These are phyloP conservation scores for Naganishia vishniacii DNA, from an alignment of 768 basidiomycete species.

Conservation along the genomic window DNA sequence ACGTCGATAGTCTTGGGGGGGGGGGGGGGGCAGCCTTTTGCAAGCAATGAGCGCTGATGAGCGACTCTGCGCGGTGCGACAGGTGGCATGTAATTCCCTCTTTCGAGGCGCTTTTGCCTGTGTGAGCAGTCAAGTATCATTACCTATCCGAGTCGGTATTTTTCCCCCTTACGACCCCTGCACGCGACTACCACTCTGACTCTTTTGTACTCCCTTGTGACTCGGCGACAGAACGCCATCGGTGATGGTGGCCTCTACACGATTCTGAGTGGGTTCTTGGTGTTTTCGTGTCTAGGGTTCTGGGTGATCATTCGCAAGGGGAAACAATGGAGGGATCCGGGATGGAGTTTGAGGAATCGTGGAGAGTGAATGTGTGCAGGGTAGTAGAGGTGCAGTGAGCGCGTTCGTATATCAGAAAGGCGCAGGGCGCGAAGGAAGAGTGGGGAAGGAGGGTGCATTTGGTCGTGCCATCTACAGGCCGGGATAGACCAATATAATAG, in stretches of 20 bases:
- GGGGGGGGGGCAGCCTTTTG: no score
- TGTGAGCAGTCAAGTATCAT: conserved; percentile 64
- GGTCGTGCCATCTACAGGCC: no score
- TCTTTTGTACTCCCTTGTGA: no score
- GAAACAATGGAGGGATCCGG: conserved; percentile 25
- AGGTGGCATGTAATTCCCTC: conserved; percentile 63
- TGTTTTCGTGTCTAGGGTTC: conserved; percentile 56
- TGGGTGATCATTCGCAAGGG: conserved; percentile 54
- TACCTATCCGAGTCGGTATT: conserved; percentile 61
- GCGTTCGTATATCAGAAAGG: no score
- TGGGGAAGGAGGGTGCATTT: no score
- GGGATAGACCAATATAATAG: no score
- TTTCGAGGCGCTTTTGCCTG: conserved; percentile 68
- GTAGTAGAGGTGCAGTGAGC: background rate
- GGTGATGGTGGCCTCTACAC: conserved; percentile 79
- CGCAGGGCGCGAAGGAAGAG: no score
- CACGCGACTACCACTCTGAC: no score
- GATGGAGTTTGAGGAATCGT: conserved; percentile 7
- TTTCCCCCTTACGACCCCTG: background rate
- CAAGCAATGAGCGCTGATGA: conserved; percentile 47
- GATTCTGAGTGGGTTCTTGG: conserved; percentile 58
- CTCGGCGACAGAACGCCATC: conserved; percentile 54
- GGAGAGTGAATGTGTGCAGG: background rate
- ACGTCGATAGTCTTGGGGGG: no score
- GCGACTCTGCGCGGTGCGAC: no score